Percentiles rank a stretch among this genome's conserved stretches.
These are phyloP conservation scores for Pestalotiopsis sp. DNA, from an alignment of 2,329 filamentous ascomycete genomes.

Conservation along the genomic window DNA sequence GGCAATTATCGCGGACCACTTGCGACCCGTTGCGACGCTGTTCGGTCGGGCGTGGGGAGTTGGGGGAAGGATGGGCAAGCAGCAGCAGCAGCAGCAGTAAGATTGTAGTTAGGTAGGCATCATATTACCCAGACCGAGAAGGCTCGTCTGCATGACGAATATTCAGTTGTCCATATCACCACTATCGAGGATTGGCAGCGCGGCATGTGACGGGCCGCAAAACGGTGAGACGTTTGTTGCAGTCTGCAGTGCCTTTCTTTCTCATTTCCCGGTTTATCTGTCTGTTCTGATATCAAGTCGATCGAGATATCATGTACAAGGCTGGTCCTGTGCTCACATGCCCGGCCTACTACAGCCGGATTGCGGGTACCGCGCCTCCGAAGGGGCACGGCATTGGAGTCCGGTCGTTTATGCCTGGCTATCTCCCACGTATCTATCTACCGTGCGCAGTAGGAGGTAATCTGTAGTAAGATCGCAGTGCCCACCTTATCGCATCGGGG, in stretches of 20 bases:
- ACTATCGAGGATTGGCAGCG: not conserved
- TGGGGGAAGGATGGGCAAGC: too few relatives aligned
- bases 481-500: too few relatives aligned
- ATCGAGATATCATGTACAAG: not conserved
- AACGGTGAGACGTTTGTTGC: not conserved
- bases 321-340: not conserved
- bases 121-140: not conserved
- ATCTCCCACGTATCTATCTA: too few relatives aligned
- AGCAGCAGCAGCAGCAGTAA: not conserved
- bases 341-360: not conserved
- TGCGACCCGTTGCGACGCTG: not conserved
- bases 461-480: too few relatives aligned
- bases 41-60: not conserved
- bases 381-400: not conserved
- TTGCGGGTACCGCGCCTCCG: not conserved
- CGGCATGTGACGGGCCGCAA: not conserved
- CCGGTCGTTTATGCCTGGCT: too few relatives aligned
- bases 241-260: not conserved
- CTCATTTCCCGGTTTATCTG: not conserved
- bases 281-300: not conserved
- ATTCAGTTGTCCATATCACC: not conserved
- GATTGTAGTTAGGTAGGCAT: not conserved
- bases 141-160: not conserved
- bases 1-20: slow-evolving; percentile 3
- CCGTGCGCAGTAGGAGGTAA: too few relatives aligned